Evolutionary conservation across 1,139 yeast genomes (phyloP).

Genomic region (Komagataea norvegica): DNA sequence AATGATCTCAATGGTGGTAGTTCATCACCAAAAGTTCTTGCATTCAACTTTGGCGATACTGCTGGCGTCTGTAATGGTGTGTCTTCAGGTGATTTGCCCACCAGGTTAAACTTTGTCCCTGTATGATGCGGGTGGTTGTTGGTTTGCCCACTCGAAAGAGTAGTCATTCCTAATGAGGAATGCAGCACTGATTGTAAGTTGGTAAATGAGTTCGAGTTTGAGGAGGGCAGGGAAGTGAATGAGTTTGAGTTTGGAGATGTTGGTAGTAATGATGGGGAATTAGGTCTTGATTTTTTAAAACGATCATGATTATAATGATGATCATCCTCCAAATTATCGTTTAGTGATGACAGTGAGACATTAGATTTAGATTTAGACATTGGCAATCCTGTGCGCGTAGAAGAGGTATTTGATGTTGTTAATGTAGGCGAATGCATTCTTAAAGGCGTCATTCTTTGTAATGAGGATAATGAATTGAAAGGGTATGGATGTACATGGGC

Average conservation of each 20-base stretch:
- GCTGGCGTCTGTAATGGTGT: conserved; percentile 59
- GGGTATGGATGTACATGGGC: conserved; percentile 31
- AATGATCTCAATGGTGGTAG: conserved; percentile 49
- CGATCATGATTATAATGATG: conserved; percentile 45
- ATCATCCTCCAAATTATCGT: conserved; percentile 37
- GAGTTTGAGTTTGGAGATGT: conserved; percentile 51
- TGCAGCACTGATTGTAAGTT: conserved; percentile 32
- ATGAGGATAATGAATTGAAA: conserved; percentile 41
- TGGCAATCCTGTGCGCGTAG: conserved; percentile 14
- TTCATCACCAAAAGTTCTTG: conserved; percentile 26
- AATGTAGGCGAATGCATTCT: conserved; percentile 28
- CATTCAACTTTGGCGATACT: conserved; percentile 46
- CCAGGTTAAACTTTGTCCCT: conserved; percentile 23
- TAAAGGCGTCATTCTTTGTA: conserved; percentile 54
- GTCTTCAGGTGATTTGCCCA: conserved; percentile 44
- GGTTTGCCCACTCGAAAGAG: conserved; percentile 11
- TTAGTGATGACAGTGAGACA: conserved; percentile 28
- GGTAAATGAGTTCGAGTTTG: conserved; percentile 35
- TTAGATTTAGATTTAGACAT: conserved; percentile 25
- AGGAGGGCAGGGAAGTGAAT: conserved; percentile 29
- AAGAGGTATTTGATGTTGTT: conserved; percentile 19
- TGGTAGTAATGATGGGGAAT: conserved; percentile 57
- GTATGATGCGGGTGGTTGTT: conserved; percentile 2
- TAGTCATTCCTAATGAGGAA: conserved; percentile 20
- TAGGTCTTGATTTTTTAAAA: conserved; percentile 68